These are phyloP conservation scores for Solanum aculeatissimum DNA, from an alignment of 305 asterid genomes.

Conservation along the genomic window DNA sequence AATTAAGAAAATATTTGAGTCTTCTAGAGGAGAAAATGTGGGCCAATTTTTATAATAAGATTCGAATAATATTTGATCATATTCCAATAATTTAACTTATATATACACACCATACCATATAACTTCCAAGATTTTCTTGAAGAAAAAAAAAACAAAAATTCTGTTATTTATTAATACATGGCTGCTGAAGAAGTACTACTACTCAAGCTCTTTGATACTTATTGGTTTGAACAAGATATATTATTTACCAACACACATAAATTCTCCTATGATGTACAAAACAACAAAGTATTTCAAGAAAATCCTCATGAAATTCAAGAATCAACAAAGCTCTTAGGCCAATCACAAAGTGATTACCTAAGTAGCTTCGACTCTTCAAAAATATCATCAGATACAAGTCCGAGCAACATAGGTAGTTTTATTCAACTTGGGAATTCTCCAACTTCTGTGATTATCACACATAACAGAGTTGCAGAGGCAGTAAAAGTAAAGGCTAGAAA, in stretches of 20 bases:
- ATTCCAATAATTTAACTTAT: neutral
- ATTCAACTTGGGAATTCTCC: conserved; percentile 8
- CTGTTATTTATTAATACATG: conserved; percentile 1
- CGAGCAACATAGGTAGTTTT: neutral
- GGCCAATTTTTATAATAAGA: neutral
- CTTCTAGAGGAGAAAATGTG: neutral
- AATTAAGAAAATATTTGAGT: neutral
- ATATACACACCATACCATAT: neutral
- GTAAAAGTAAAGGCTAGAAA: neutral
- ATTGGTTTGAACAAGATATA: conserved; percentile 29
- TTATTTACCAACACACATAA: neutral
- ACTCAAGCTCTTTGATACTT: conserved; percentile 29
- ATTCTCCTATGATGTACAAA: neutral
- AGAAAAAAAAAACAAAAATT: neutral
- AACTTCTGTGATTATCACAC: conserved; percentile 13
- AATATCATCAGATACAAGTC: neutral
- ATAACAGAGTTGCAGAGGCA: conserved; percentile 6
- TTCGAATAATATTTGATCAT: neutral
- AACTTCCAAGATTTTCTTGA: neutral
- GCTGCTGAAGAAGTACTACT: conserved; percentile 26
- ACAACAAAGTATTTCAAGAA: neutral
- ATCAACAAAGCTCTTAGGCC: neutral
- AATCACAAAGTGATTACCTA: conserved; percentile 18
- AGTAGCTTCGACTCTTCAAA: neutral
- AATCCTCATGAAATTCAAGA: neutral